Percentiles rank a stretch among this genome's conserved stretches.
phyloP scores from a whole-genome alignment of 1,139 yeast genomes.

The Hansenula sp. region DNA sequence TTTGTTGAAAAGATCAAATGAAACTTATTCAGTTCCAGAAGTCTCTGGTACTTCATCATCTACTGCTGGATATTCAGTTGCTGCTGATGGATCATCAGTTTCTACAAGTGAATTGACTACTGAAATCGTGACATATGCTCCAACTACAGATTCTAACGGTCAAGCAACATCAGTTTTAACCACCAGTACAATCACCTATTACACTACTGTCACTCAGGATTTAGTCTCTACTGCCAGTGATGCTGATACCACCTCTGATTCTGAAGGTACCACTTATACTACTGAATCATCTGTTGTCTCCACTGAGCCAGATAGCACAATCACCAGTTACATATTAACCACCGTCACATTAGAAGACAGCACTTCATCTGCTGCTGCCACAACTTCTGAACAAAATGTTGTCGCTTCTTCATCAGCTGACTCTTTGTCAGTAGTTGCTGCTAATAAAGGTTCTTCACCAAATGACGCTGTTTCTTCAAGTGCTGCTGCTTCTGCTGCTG shows the following conservation, averaged over 20 bases:
- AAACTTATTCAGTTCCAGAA: slow-evolving; percentile 1
- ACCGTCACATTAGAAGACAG: slow-evolving; percentile 10
- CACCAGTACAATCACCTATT: slow-evolving; percentile 26
- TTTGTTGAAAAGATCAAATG: slow-evolving; percentile 18
- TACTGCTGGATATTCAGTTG: slow-evolving; percentile 3
- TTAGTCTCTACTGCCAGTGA: slow-evolving; percentile 22
- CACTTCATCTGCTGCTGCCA: slow-evolving; percentile 5
- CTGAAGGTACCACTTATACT: slow-evolving; percentile 10
- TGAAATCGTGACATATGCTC: slow-evolving; percentile 16
- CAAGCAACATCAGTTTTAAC: slow-evolving; percentile 29
- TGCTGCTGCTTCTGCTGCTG: slow-evolving; percentile 2
- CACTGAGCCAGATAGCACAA: not conserved
- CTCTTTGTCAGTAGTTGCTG: not conserved
- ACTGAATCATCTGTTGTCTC: slow-evolving; percentile 1
- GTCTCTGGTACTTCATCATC: slow-evolving; percentile 2
- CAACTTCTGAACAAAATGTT: slow-evolving; percentile 2
- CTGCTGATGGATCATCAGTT: slow-evolving; percentile 18
- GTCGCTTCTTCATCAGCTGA: not conserved
- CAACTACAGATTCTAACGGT: slow-evolving; percentile 22
- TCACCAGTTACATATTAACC: slow-evolving; percentile 11
- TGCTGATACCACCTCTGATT: slow-evolving; percentile 16
- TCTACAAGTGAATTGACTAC: slow-evolving; percentile 14
- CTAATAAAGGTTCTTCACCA: not conserved
- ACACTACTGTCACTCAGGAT: slow-evolving; percentile 16
- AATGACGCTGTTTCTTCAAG: slow-evolving; percentile 4